Percentiles rank a stretch among this genome's conserved stretches.
These are phyloP conservation scores for Lathyrus tuberosus DNA, from an alignment of 306 rosid species.

Conservation along the genomic window DNA sequence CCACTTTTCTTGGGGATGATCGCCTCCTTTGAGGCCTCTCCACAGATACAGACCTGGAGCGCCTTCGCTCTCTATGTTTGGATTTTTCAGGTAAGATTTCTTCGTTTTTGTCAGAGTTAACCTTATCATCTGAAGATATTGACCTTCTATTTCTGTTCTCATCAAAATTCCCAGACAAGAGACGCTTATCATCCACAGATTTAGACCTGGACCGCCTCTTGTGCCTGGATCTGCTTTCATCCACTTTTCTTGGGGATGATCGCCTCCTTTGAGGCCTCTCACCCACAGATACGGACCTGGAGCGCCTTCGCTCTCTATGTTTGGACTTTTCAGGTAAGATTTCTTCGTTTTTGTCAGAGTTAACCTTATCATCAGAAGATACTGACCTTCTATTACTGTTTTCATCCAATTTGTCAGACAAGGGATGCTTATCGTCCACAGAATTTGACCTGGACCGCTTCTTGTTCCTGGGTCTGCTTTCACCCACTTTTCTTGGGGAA, in stretches of 20 bases:
- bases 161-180: constrained; percentile 48
- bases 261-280: constrained; percentile 58
- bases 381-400: constrained; percentile 56
- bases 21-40: constrained; percentile 59
- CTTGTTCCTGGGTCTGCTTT: constrained; percentile 60
- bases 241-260: constrained; percentile 64
- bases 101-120: constrained; percentile 48
- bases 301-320: constrained; percentile 65
- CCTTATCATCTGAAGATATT: constrained; percentile 1
- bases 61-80: constrained; percentile 66
- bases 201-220: constrained; percentile 74
- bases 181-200: constrained; percentile 66
- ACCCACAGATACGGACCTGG: constrained; percentile 73
- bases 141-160: constrained; percentile 51
- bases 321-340: constrained; percentile 54
- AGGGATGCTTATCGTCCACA: constrained; percentile 57
- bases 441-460: constrained; percentile 83
- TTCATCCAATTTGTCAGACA: constrained; percentile 51
- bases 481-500: constrained; percentile 67
- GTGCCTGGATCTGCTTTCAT: constrained; percentile 67
- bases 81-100: constrained; percentile 56
- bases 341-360: constrained; percentile 56
- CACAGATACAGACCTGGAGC: constrained; percentile 73
- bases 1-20: constrained; percentile 64
- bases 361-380: constrained; percentile 62